These are phyloP conservation scores for Colletotrichum sp. DNA, from an alignment of 2,329 filamentous ascomycete species.

Conservation along the genomic window DNA sequence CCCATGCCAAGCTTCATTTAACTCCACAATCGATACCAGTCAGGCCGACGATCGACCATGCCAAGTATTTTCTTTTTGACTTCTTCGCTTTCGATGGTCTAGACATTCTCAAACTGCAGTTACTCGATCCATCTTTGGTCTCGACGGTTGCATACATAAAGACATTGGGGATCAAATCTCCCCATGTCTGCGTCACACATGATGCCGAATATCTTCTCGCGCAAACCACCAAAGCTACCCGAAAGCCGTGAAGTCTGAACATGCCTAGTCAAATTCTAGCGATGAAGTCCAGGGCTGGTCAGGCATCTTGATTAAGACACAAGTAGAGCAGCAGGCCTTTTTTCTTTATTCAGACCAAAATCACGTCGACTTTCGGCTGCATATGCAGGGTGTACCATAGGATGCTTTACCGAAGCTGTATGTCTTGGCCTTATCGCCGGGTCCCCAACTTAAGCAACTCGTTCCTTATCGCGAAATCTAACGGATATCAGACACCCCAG, in stretches of 20 bases:
- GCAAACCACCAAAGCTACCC: too few species aligned
- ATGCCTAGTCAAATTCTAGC: not conserved
- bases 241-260: not conserved
- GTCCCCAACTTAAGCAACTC: not conserved
- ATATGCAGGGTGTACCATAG: not conserved
- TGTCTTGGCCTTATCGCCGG: not conserved
- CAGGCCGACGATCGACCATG: not conserved
- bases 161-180: not conserved
- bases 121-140: too few species aligned
- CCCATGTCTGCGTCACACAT: not conserved
- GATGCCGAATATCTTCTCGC: not conserved
- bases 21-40: not conserved
- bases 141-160: too few species aligned
- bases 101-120: too few species aligned
- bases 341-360: rapidly evolving
- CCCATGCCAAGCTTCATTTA: not conserved
- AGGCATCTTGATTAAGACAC: not conserved
- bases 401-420: not conserved
- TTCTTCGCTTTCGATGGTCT: not conserved
- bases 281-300: not conserved
- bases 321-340: not conserved
- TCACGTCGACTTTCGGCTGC: not conserved
- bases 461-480: not conserved
- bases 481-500: not conserved
- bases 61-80: not conserved